Conservation (phyloP, 176 grass and related monocot species). For the Phragmites australis region DNA sequence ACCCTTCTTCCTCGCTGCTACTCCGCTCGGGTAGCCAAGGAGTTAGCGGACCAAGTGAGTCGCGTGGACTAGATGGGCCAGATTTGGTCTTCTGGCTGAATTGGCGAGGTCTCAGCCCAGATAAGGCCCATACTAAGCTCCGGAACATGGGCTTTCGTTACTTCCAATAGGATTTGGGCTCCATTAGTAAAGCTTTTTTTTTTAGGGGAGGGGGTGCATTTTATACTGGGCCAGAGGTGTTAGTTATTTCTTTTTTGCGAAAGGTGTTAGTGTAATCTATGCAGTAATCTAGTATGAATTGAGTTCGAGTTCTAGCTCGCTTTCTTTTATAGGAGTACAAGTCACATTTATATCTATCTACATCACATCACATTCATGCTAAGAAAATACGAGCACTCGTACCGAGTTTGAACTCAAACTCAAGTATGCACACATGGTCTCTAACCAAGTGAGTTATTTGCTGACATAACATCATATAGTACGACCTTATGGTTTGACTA, state of each 20-base stretch:
- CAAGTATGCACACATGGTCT: too few relatives aligned
- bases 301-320: background rate
- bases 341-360: too few relatives aligned
- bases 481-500: too few relatives aligned
- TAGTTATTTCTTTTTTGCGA: background rate
- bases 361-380: too few relatives aligned
- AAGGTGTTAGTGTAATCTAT: background rate
- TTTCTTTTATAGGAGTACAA: too few relatives aligned
- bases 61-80: background rate
- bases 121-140: background rate
- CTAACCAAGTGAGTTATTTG: too few relatives aligned
- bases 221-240: background rate
- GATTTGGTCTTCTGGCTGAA: fast-evolving
- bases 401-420: too few relatives aligned
- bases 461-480: too few relatives aligned
- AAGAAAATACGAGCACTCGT: too few relatives aligned
- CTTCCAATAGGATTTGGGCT: background rate
- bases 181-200: too few relatives aligned
- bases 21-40: background rate
- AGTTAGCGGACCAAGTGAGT: background rate
- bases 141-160: background rate
- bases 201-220: too few relatives aligned
- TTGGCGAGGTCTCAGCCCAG: background rate
- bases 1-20: background rate
- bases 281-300: background rate